Evolutionary conservation across 805 yeast species (phyloP).

Genomic region (Kuraishia capsulata): DNA sequence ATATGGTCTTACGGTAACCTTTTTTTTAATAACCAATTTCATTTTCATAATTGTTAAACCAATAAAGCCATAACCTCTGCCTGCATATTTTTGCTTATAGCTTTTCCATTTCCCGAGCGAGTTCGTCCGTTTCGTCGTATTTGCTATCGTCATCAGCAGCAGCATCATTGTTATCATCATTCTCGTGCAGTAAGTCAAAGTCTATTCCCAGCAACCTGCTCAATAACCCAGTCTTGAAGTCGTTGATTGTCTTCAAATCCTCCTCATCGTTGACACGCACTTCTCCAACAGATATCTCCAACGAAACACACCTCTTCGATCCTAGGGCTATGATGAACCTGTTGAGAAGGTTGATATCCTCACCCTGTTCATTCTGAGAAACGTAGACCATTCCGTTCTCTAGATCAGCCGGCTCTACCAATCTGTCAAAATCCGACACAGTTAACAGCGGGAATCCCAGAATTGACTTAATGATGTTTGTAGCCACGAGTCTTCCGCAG

Average conservation of each 20-base stretch:
- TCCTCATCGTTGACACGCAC: background rate
- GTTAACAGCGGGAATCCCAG: slow-evolving; percentile 1
- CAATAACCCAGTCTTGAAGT: slow-evolving; percentile 1
- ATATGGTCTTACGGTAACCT: no score
- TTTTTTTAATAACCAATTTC: no score
- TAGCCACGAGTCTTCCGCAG: slow-evolving; percentile 5
- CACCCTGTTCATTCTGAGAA: background rate
- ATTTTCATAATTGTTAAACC: background rate
- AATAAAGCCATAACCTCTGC: background rate
- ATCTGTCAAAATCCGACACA: slow-evolving; percentile 3
- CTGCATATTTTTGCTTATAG: background rate
- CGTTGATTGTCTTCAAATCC: background rate
- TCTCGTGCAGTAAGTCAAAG: slow-evolving; percentile 1
- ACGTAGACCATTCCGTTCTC: slow-evolving; percentile 5
- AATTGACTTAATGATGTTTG: slow-evolving; percentile 3
- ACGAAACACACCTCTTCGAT: slow-evolving; percentile 1
- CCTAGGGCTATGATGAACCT: background rate
- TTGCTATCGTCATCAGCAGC: background rate
- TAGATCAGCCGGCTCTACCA: slow-evolving; percentile 2
- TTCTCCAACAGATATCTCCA: background rate
- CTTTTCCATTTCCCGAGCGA: background rate
- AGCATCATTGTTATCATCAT: background rate
- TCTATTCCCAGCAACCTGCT: slow-evolving; percentile 2
- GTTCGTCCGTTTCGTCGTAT: background rate
- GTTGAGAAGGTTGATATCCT: background rate